Evolutionary conservation across 495 filamentous ascomycete genomes (phyloP), one percentile per base, ranked within the genome.

Genomic region (Penicillium simplicissimum): DNA sequence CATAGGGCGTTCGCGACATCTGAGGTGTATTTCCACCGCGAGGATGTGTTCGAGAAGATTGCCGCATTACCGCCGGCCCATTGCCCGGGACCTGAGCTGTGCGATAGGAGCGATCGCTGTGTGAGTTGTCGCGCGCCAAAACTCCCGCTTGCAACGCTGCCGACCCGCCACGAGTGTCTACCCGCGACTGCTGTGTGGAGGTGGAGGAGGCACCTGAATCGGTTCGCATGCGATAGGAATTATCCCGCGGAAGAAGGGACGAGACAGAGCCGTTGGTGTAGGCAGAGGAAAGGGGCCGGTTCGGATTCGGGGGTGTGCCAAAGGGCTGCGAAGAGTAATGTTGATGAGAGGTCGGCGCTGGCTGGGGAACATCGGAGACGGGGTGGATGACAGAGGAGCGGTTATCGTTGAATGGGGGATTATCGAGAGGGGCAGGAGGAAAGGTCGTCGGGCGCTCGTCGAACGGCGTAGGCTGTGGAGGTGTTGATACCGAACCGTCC

Each of bases 61-160:
- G 77, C 43, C 79, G 79, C 68, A 84, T 82, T 35, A 84, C 80
- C 48, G 76, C 65, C 38, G 81, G 79, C n/a, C 79, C 81, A 67
- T 83, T 89, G 1, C 82, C 83, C 31, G 78, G 59, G 36, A 85
- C 78, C 35, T 86, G 84, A 57, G 79, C 77, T 62, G 85, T 85
- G 59, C 83, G 81, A 68, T 87, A 92, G 55, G 82, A 80, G 64
- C 85, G 86, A 66, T 88, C 88, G 65, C 83, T 86, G 63, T 90
- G 87, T 68, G 85, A 92, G 36, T 81, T 79, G 65, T 95, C 89
- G 66, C 90, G 82, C 36, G 83, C 81, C 7, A 86, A 87, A 15
- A 89, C 81, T 23, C 84, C 81, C 4, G 84, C 87, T 58, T 89
- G 84, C 67, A 88, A 81, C 21, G 84, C 87, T 38, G 81, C 75